Evolutionary conservation across 2,329 filamentous ascomycete species (phyloP).

Genomic region (Ambrosiella xylebori): DNA sequence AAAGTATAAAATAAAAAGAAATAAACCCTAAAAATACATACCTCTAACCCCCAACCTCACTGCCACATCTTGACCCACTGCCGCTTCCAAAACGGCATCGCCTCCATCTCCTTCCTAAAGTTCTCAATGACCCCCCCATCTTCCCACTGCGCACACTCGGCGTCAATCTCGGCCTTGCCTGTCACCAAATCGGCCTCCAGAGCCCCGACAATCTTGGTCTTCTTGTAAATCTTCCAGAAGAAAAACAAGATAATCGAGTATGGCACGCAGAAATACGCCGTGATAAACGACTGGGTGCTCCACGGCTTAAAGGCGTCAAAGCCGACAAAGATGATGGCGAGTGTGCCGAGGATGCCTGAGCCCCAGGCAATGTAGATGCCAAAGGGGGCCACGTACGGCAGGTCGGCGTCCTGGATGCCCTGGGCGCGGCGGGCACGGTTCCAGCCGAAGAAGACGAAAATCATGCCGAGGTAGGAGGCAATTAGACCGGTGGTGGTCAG

Average conservation of each 20-base stretch:
- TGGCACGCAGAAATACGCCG: constrained; percentile 35
- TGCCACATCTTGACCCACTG: constrained; percentile 26
- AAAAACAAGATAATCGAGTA: constrained; percentile 41
- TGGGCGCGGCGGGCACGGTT: constrained; percentile 37
- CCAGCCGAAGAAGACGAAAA: constrained; percentile 28
- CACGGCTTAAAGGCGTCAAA: constrained; percentile 38
- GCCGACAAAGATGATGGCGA: constrained; percentile 38
- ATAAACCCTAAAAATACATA: not conserved
- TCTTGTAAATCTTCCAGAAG: constrained; percentile 48
- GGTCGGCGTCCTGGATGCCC: constrained; percentile 27
- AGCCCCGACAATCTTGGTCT: constrained; percentile 37
- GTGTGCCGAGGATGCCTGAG: constrained; percentile 27
- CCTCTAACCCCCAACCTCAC: not conserved
- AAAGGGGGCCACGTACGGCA: constrained; percentile 33
- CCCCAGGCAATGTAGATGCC: constrained; percentile 4
- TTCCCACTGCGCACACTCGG: constrained; percentile 29
- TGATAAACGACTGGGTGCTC: constrained; percentile 24
- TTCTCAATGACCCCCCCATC: constrained; percentile 30
- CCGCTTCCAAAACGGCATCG: constrained; percentile 21
- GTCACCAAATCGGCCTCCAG: constrained; percentile 43
- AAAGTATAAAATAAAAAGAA: not conserved
- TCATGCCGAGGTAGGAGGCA: constrained; percentile 44
- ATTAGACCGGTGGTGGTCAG: constrained; percentile 40
- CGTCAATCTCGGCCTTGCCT: constrained; percentile 49
- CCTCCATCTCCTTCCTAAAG: constrained; percentile 21